Evolutionary conservation across 805 yeast species (phyloP), one percentile per base, ranked within the genome.

Genomic region (Lipomyces mesembrius): DNA sequence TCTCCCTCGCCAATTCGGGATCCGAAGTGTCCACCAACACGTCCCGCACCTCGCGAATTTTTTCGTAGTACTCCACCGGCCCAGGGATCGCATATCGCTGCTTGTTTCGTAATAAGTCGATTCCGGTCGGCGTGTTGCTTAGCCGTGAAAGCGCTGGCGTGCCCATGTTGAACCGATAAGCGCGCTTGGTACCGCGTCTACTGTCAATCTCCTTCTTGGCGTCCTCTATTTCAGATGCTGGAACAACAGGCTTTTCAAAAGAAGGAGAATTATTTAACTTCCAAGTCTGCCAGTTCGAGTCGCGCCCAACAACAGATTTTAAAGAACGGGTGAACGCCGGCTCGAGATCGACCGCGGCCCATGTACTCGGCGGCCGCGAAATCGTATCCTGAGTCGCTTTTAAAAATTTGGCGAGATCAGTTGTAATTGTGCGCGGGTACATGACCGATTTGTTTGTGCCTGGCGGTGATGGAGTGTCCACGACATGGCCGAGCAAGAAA

Each of bases 41-140:
- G 46, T 43, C 68, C 66, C 14, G 56, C 29, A 68, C 61, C 62
- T 54, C 66, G 34, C 25, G 25, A 14, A 58, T 56, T 57, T 39
- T 51, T n/a, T 66, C 65, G 46, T 57, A 65, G 62, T 72, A 73
- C 1, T 64, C 63, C n/a, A 63, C 65, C 25, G 74, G 74, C 37
- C 71, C 59, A 0, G 81, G 77, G 37, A 72, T 68, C 2, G 55
- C 57, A 2, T 61, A 56, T n/a, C 67, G 61, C 12, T 56, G 58
- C 5, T 67, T 49, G 14, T 70, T 74, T 49, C 65, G 56, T 43
- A 82, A 73, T n/a, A 67, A 54, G 1, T 77, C 77, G 17, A 83
- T 58, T 0, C 85, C 86, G 2, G 82, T 80, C 11, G 71, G 68
- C 4, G 76, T 76, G 59, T 78, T 80, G 84, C 83, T 82, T 29